phyloP scores from a whole-genome alignment of 768 basidiomycete species.

The Boletus eberwhitei region DNA sequence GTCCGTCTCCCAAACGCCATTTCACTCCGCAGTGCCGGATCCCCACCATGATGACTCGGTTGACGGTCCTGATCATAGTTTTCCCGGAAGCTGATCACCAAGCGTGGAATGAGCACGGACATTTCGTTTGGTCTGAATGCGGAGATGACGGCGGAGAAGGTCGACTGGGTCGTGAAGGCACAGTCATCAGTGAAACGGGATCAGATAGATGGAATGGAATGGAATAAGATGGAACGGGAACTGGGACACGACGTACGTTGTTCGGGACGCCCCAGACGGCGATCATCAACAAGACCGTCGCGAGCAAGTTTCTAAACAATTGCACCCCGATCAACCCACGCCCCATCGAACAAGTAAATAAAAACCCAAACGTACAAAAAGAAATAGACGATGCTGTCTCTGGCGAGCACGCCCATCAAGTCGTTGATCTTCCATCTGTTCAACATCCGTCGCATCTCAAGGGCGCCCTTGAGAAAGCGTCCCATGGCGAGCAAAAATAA shows the following conservation, averaged over 20 bases:
- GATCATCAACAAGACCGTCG: conserved; percentile 17
- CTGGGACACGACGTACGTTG: conserved; percentile 2
- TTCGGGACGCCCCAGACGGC: conserved; percentile 10
- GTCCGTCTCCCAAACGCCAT: conserved; percentile 9
- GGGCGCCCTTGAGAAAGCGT: conserved; percentile 11
- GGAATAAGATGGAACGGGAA: too few species aligned
- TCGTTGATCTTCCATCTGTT: conserved; percentile 9
- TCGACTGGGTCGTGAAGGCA: background rate
- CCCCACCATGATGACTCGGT: background rate
- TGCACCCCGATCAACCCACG: background rate
- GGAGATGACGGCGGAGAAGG: conserved; percentile 7
- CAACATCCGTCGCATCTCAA: conserved; percentile 4
- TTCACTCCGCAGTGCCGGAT: background rate
- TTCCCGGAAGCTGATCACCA: conserved; percentile 22
- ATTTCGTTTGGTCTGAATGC: conserved; percentile 19
- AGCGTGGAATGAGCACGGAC: conserved; percentile 17
- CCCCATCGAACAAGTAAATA: background rate
- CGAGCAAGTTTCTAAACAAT: conserved; percentile 11
- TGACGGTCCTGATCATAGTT: conserved; percentile 4
- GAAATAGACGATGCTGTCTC: conserved; percentile 20
- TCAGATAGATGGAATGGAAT: background rate
- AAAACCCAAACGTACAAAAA: conserved; percentile 12
- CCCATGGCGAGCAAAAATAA: conserved; percentile 16
- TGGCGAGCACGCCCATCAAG: conserved; percentile 14
- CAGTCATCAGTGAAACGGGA: too few species aligned